Percentiles rank a stretch among this genome's conserved stretches.
These are phyloP conservation scores for Mortierella sp. DNA, from an alignment of 371 early-diverging fungal species.

Conservation along the genomic window DNA sequence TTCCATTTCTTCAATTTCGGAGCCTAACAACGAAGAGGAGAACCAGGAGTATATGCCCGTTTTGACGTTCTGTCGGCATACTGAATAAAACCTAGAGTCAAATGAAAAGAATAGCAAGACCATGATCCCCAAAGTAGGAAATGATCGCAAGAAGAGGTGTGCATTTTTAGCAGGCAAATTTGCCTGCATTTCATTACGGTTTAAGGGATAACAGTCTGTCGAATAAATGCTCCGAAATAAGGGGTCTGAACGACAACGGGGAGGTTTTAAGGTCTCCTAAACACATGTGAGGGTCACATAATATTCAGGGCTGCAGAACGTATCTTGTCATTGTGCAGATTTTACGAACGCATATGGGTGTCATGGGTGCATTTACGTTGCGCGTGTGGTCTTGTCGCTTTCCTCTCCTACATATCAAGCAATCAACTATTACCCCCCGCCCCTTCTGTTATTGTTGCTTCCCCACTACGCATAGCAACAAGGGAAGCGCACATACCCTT, in stretches of 20 bases:
- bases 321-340: constrained; percentile 3
- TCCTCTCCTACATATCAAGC: neutral
- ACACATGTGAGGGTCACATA: neutral
- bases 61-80: too few species aligned
- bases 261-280: too few species aligned
- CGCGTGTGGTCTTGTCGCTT: neutral
- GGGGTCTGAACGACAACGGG: neutral
- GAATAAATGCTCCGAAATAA: neutral
- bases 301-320: neutral
- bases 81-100: too few species aligned
- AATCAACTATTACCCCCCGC: neutral
- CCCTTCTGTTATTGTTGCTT: neutral
- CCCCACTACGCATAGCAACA: neutral
- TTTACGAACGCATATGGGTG: neutral
- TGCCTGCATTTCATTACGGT: too few species aligned
- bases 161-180: too few species aligned
- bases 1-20: too few species aligned
- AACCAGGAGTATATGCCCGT: too few species aligned
- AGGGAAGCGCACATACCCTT: constrained; percentile 7
- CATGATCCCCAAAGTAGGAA: too few species aligned
- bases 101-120: too few species aligned
- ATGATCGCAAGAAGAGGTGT: too few species aligned
- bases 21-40: too few species aligned
- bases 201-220: too few species aligned
- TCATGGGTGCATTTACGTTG: constrained; percentile 3